Conservation (phyloP, 345 rosid species). For the Barbarea vulgaris region DNA sequence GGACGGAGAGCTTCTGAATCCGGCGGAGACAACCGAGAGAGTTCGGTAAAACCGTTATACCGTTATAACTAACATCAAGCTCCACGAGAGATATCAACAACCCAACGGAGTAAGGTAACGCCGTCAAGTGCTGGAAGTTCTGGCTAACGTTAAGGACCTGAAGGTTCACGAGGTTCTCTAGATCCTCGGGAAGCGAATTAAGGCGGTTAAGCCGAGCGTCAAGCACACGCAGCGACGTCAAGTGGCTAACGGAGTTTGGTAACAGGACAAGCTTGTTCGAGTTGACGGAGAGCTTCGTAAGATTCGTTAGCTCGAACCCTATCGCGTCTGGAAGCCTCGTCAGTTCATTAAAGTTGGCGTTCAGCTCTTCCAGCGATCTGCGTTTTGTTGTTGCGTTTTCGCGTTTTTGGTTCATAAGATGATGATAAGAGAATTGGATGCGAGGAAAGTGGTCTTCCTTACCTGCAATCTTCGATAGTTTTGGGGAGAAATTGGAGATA, state of each 20-base stretch:
- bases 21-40: slow-evolving; percentile 76
- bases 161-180: slow-evolving; percentile 71
- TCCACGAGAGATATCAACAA: slow-evolving; percentile 73
- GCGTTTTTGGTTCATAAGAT: slow-evolving; percentile 15
- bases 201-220: slow-evolving; percentile 81
- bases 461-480: slow-evolving; percentile 86
- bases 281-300: slow-evolving; percentile 66
- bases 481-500: slow-evolving; percentile 61
- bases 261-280: slow-evolving; percentile 69
- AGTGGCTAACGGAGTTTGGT: slow-evolving; percentile 63
- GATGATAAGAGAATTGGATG: neutral
- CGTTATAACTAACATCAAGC: slow-evolving; percentile 77
- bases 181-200: slow-evolving; percentile 63
- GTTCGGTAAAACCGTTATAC: slow-evolving; percentile 56
- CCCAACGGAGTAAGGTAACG: slow-evolving; percentile 74
- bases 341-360: slow-evolving; percentile 85
- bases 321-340: slow-evolving; percentile 61
- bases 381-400: slow-evolving; percentile 12
- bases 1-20: slow-evolving; percentile 62
- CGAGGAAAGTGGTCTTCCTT: neutral
- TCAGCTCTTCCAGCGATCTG: slow-evolving; percentile 81
- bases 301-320: slow-evolving; percentile 63
- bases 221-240: slow-evolving; percentile 54
- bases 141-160: slow-evolving; percentile 78
- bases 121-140: slow-evolving; percentile 70